Evolutionary conservation across 805 yeast genomes (phyloP).

Genomic region (Yarrowia sp.): DNA sequence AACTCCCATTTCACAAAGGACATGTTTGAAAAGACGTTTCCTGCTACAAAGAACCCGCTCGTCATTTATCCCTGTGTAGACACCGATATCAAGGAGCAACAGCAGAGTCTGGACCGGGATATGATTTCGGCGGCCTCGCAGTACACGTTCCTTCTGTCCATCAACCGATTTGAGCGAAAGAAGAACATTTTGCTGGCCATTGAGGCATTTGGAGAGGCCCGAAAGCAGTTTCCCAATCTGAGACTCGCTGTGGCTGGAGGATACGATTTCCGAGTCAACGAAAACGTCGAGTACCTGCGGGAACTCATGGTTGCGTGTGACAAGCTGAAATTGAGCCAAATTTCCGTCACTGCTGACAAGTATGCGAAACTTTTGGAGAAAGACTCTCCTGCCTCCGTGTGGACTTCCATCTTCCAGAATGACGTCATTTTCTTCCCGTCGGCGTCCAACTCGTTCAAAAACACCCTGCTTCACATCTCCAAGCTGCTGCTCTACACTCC

Average conservation of each 20-base stretch:
- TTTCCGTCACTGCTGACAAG: slow-evolving; percentile 15
- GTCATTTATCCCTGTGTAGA: slow-evolving; percentile 85
- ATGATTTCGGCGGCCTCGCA: slow-evolving; percentile 41
- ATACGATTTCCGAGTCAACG: slow-evolving; percentile 75
- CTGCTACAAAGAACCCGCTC: slow-evolving; percentile 53
- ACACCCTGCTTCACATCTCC: slow-evolving; percentile 62
- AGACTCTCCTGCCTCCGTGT: slow-evolving; percentile 19
- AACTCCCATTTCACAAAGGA: slow-evolving; percentile 83
- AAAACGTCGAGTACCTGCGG: slow-evolving; percentile 73
- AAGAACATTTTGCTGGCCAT: slow-evolving; percentile 84
- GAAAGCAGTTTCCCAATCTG: slow-evolving; percentile 49
- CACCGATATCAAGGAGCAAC: slow-evolving; percentile 41
- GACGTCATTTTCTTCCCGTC: slow-evolving; percentile 82
- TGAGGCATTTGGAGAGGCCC: slow-evolving; percentile 62
- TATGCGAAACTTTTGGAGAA: not conserved
- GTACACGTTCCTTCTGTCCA: slow-evolving; percentile 64
- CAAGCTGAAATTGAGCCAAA: not conserved
- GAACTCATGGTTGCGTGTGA: slow-evolving; percentile 57
- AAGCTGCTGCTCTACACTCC: slow-evolving; percentile 85
- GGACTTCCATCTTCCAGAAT: slow-evolving; percentile 41
- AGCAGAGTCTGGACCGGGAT: slow-evolving; percentile 32
- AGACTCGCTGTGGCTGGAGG: slow-evolving; percentile 88
- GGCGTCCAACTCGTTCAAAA: slow-evolving; percentile 69
- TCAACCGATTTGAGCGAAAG: slow-evolving; percentile 88
- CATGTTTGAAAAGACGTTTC: slow-evolving; percentile 71